Base-by-base conservation (phyloP, 192 early-diverging fungal species). In the Podila epicladia region DNA sequence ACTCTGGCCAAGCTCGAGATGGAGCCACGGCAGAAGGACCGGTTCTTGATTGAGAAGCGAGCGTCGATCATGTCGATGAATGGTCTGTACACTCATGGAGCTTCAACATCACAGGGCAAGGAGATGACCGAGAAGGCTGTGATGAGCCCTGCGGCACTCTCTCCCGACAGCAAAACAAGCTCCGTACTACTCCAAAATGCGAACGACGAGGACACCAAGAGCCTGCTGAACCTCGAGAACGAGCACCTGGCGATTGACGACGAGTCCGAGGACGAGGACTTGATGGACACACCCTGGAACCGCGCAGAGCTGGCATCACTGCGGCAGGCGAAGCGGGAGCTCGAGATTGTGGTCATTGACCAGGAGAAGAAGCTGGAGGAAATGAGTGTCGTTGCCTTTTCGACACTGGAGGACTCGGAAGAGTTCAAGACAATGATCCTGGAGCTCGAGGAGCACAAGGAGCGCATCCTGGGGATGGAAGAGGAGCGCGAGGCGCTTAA, bases 281-380 rank as follows among this genome's bases (percentile, higher is more conserved):
- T 79, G 32, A 45, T 66, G 82, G 85, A 62, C 12, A 72, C 69
- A 62, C 77, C 71, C 15, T 84, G 83, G 69, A 67, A 86, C 33
- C 69, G 83, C 2, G 69, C 75, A 1, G 87, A 89, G 55, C 71
- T 86, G 0, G 73, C 74, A 28, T 82, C 79, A 3, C 65, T 85
- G 5, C 64, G 72, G 24, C 78, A 83, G 67, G 72, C 74, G 8
- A 89, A 84, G 28, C 83, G 85, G 7, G 87, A 89, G 58, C 77
- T 91, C 26, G 88, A 91, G 49, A 86, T 88, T 63, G 84, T 89
- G 2, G 73, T 84, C 9, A 69, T 63, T 37, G 85, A 88, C 20
- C 82, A 83, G 35, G 84, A 85, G 57, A 83, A 85, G 57, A 75
- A 82, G 51, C 73, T 85, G 7, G 86, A 88, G 57, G 71, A 83